Percentiles rank a stretch among this genome's conserved stretches.
These are phyloP conservation scores for Luffa acutangula DNA, from an alignment of 306 rosid genomes.

Conservation along the genomic window DNA sequence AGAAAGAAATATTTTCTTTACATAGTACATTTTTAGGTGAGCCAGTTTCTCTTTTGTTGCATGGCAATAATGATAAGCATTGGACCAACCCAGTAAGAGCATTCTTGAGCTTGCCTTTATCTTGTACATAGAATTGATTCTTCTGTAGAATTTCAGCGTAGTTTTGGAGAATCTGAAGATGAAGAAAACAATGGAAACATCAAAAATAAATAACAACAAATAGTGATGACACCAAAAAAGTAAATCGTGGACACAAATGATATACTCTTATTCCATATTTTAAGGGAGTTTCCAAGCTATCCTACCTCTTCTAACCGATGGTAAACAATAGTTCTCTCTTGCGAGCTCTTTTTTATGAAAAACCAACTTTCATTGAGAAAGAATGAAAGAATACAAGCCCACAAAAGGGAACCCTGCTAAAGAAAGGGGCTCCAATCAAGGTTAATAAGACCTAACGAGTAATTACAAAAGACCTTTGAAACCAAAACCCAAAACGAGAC, in stretches of 20 bases:
- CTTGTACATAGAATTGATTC: slow-evolving; percentile 57
- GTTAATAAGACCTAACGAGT: too few species aligned
- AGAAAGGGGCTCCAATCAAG: too few species aligned
- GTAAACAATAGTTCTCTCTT: background rate
- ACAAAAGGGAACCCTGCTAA: too few species aligned
- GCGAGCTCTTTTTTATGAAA: background rate
- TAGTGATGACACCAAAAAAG: background rate
- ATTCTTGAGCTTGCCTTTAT: slow-evolving; percentile 59
- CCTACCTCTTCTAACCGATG: background rate
- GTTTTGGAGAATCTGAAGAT: slow-evolving; percentile 66
- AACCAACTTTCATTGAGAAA: too few species aligned
- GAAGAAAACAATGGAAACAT: slow-evolving; percentile 2
- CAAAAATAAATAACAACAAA: background rate
- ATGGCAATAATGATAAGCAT: slow-evolving; percentile 76
- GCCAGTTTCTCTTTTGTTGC: slow-evolving; percentile 43
- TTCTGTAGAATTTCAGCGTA: slow-evolving; percentile 57
- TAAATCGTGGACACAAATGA: background rate
- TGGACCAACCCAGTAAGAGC: slow-evolving; percentile 59
- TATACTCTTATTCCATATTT: background rate
- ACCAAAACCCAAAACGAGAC: too few species aligned
- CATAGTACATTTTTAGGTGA: slow-evolving; percentile 42
- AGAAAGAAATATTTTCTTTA: background rate
- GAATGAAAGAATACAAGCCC: too few species aligned
- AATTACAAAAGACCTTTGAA: too few species aligned
- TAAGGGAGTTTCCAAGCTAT: background rate